Evolutionary conservation across 768 basidiomycete species (phyloP), one percentile per base, ranked within the genome.

Genomic region (Naganishia kalamii): DNA sequence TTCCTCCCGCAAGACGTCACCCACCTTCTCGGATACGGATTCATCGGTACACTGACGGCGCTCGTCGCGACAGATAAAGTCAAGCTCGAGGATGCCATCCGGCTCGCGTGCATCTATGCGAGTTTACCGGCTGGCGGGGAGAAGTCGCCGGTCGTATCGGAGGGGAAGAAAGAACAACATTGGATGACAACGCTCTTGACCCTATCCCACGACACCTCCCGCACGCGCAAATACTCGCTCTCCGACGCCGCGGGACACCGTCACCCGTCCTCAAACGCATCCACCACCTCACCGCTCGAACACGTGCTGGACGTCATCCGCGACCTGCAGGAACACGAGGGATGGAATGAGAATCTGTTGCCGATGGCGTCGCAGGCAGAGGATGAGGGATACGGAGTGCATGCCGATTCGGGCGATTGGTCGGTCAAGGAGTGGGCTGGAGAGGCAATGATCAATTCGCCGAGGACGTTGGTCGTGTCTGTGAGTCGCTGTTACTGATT

Each of bases 11-110:
- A 60, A 15, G 71, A 70, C 8, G 73, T 71, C 19, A 70, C 70
- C 6, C 71, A 74, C 62, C 70, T 77, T 19, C 72, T 71, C n/a
- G 75, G 75, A 23, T 74, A 77, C 49, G 75, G 75, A 13, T 77
- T 77, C 65, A 70, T 77, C 51, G 75, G 75, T 1, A 74, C 74
- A 27, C 61, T 77, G 19, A 74, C 75, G 4, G 70, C 72, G 0
- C 62, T 77, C n/a, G 75, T 77, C 5, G 75, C 72, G 13, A 66
- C 70, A 13, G 73, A 72, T 10, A 66, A 70, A 35, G 40, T 77
- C 4, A 73, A 74, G 47, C 66, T 77, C 17, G 63, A 70, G 21
- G 72, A 73, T 19, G 74, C 71, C 3, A 72, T 75, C 30, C 35
- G 75, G 21, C 50, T 77, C 17, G 72, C 73, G 3, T 57, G 54